Base-by-base conservation (phyloP, 805 yeast genomes). In the Metschnikowia hibisci region DNA sequence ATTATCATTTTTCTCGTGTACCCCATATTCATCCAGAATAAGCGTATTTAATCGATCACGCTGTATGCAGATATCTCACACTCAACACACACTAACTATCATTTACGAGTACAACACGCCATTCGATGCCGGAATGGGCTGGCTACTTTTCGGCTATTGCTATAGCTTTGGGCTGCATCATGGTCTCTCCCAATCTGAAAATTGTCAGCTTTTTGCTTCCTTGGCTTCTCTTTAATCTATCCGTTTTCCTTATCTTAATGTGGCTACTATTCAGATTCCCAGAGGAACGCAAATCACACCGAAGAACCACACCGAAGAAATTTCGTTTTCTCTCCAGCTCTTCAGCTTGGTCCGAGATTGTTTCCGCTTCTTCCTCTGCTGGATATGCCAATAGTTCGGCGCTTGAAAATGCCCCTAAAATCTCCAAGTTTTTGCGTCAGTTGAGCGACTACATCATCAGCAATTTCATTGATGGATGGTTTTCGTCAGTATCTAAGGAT, bases 381-480 rank as follows among this genome's bases (percentile, higher is more conserved):
- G 39, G 11, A 16, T 12, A 10, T 28, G 12, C 27, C 13, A 2
- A 18, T 14, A 5, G 10, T 10, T 29, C 41, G 18, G 35, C 20
- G 13, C 27, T 39, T 10, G 6, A 29, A 28, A 38, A 32, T 11
- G 25, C 40, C 8, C 30, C 41, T 43, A 52, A 72, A 3, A 69
- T 82, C 4, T 77, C 84, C 2, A 78, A 74, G 34, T 64, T 78
- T 0, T 39, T 83, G 5, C 76, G 78, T 35, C 71, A 68, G 9
- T 56, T 83, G n/a, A 61, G 80, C 4, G 64, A 66, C 27, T 60
- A 73, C 32, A 63, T 83, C 1, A 48, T 79, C 6, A 53, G 72
- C 12, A 80, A 78, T 41, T 84, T 83, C 55, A 69, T 83, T 6
- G 61, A 63, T 32, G 59, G 75, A 4, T 83, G 90, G 90, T 81